Percentiles rank a stretch among this genome's conserved stretches.
Conservation (phyloP, 805 yeast genomes). For the Candida sithepensis region DNA sequence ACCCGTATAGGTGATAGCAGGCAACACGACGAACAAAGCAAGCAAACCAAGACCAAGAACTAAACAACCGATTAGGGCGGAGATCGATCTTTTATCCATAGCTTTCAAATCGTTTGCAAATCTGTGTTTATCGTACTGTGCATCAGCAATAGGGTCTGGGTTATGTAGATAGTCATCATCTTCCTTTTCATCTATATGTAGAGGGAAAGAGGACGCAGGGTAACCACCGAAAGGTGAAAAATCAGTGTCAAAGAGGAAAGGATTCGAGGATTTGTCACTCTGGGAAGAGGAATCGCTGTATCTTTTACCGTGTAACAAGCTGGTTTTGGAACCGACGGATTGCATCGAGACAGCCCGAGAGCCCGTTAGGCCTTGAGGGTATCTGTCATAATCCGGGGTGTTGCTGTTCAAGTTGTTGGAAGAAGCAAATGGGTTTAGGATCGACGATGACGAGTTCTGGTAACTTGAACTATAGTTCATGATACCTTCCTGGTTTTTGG, state of each 20-base stretch:
- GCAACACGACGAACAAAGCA: conserved; percentile 72
- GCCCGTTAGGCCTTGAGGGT: conserved; percentile 56
- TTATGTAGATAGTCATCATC: conserved; percentile 93
- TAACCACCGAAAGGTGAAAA: conserved; percentile 95
- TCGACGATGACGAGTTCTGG: conserved; percentile 27
- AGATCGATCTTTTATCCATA: conserved; percentile 59
- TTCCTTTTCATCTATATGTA: conserved; percentile 89
- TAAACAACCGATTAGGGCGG: conserved; percentile 61
- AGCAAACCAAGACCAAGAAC: conserved; percentile 56
- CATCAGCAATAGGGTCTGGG: conserved; percentile 94
- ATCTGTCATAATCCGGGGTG: conserved; percentile 60
- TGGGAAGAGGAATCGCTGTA: conserved; percentile 19
- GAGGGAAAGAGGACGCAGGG: conserved; percentile 89
- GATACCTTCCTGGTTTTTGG: conserved; percentile 1
- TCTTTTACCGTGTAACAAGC: conserved; percentile 15
- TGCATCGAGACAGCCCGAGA: conserved; percentile 57
- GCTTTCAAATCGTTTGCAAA: conserved; percentile 60
- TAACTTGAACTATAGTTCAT: conserved; percentile 22
- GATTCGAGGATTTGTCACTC: conserved; percentile 28
- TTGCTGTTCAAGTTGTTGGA: conserved; percentile 17
- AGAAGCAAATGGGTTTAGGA: conserved; percentile 30
- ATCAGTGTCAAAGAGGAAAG: conserved; percentile 54
- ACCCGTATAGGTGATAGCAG: conserved; percentile 82
- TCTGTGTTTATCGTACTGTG: conserved; percentile 71
- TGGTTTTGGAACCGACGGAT: conserved; percentile 34